Evolutionary conservation across 345 rosid genomes (phyloP).

Genomic region (Raphanus sativus): DNA sequence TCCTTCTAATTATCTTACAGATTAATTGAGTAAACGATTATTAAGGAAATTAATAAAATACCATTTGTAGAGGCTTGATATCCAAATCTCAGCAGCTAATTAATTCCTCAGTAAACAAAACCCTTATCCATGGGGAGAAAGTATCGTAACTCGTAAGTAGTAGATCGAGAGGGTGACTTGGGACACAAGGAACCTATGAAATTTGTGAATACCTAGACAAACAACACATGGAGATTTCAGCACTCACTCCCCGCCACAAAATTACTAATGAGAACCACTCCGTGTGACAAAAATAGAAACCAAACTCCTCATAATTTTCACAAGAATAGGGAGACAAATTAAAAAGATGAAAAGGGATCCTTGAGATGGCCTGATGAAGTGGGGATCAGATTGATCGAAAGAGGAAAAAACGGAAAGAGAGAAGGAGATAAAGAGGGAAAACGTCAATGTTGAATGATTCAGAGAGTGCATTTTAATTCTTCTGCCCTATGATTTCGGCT

Average conservation of each 20-base stretch:
- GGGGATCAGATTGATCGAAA: not conserved
- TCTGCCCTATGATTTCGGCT: not conserved
- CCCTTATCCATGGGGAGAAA: not conserved
- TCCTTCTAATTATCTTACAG: not conserved
- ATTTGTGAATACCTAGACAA: constrained; percentile 2
- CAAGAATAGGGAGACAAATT: not conserved
- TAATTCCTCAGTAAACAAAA: not conserved
- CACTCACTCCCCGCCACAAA: not conserved
- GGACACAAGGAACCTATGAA: constrained; percentile 24
- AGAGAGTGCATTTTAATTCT: not conserved
- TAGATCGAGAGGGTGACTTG: constrained; percentile 14
- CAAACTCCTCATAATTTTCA: not conserved
- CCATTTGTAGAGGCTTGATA: not conserved
- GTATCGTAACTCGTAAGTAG: not conserved
- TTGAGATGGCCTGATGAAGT: not conserved
- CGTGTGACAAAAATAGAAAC: not conserved
- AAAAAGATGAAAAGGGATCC: not conserved
- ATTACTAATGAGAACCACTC: not conserved
- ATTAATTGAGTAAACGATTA: not conserved
- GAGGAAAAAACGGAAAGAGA: not conserved
- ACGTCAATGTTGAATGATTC: not conserved
- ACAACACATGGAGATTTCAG: not conserved
- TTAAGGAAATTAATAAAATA: not conserved
- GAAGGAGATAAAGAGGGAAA: not conserved
- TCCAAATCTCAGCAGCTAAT: not conserved